These are phyloP conservation scores for Diaporthe sp. DNA, from an alignment of 2,329 filamentous ascomycete species.

Conservation along the genomic window DNA sequence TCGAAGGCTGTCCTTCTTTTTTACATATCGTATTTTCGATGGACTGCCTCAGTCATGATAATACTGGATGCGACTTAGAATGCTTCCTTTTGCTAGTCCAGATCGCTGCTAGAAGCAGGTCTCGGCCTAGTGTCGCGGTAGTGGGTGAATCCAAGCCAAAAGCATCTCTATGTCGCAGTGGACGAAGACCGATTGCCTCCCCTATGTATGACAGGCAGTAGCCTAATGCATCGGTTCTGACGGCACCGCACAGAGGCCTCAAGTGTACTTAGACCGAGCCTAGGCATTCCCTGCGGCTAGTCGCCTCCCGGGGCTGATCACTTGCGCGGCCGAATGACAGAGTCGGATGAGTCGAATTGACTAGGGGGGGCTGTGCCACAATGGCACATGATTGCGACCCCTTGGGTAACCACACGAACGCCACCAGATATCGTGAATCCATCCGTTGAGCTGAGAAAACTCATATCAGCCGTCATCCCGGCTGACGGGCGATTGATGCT, in stretches of 20 bases:
- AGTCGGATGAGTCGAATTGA: neutral
- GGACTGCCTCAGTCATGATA: too few species aligned
- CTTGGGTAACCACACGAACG: neutral
- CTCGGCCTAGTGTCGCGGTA: neutral
- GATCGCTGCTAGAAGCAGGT: neutral
- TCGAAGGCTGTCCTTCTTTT: neutral
- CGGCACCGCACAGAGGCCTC: conserved; percentile 17
- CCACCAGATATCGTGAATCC: neutral
- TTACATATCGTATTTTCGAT: neutral
- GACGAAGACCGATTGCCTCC: neutral
- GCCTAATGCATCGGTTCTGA: neutral
- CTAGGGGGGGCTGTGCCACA: conserved; percentile 14
- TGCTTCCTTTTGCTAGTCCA: neutral
- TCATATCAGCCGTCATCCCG: neutral
- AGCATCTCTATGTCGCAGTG: neutral
- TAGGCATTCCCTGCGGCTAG: conserved; percentile 10
- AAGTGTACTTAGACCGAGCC: conserved; percentile 18
- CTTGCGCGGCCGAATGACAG: neutral
- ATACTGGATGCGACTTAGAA: neutral
- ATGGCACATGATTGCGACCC: neutral
- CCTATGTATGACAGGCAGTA: too few species aligned
- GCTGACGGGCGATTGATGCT: neutral
- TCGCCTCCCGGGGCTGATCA: neutral
- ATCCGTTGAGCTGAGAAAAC: neutral
- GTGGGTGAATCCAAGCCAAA: neutral